Evolutionary conservation across 176 grass and related monocot genomes (phyloP).

Genomic region (Thinopyrum elongatum): DNA sequence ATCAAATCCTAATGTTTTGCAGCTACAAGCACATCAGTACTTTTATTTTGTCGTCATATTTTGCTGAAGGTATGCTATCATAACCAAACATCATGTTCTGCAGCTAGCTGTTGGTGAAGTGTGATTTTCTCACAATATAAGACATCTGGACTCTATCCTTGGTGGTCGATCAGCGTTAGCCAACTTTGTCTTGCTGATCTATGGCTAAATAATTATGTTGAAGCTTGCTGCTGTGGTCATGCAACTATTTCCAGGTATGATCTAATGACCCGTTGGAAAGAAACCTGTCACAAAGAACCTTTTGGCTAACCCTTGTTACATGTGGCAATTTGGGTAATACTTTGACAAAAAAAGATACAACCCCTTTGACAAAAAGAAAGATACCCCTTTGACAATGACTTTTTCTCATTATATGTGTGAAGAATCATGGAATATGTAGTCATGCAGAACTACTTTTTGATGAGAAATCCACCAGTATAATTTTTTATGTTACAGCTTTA

Average conservation of each 20-base stretch:
- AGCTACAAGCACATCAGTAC: neutral
- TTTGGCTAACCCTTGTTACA: neutral
- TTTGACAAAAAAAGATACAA: too few relatives aligned
- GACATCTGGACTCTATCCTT: neutral
- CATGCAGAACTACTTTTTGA: neutral
- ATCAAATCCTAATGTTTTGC: neutral
- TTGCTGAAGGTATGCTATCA: slow-evolving; percentile 12
- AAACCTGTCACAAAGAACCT: neutral
- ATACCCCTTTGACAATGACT: neutral
- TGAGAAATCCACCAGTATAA: neutral
- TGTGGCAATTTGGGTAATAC: neutral
- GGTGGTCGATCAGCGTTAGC: slow-evolving; percentile 1
- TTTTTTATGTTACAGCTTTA: neutral
- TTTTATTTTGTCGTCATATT: neutral
- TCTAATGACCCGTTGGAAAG: neutral
- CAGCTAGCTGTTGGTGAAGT: slow-evolving; percentile 56
- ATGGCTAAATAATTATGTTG: neutral
- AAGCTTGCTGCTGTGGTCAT: neutral
- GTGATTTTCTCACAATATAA: slow-evolving; percentile 20
- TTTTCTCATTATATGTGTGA: neutral
- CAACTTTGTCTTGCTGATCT: neutral
- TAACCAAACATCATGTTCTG: slow-evolving; percentile 7
- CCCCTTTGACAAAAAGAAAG: neutral
- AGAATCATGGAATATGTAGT: neutral
- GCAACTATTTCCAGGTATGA: slow-evolving; percentile 32